Percentiles rank a stretch among this genome's conserved stretches.
phyloP scores from a whole-genome alignment of 2,329 filamentous ascomycete species.

The Sphaerostilbella broomeana region DNA sequence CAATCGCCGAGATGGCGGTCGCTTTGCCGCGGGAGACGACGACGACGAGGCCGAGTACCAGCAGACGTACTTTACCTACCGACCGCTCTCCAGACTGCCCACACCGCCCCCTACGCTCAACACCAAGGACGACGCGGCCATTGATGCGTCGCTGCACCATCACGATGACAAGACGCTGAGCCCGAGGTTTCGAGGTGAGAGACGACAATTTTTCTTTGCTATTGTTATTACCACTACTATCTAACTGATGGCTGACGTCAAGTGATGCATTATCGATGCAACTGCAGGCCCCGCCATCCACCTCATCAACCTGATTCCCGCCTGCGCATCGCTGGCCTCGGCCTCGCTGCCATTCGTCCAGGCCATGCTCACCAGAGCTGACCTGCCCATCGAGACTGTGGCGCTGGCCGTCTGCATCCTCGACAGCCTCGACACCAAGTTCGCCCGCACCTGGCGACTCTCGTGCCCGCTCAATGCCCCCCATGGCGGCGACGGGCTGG shows the following conservation, averaged over 20 bases:
- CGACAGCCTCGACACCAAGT: constrained; percentile 56
- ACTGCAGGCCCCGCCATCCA: constrained; percentile 56
- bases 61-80: constrained; percentile 56
- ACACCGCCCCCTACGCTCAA: constrained; percentile 55
- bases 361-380: constrained; percentile 51
- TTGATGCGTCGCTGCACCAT: too few species aligned
- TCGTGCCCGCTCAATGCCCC: constrained; percentile 47
- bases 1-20: too few species aligned
- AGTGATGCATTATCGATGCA: too few species aligned
- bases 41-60: constrained; percentile 33
- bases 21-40: constrained; percentile 12
- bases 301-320: constrained; percentile 59
- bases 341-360: constrained; percentile 55
- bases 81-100: constrained; percentile 60
- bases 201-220: background rate
- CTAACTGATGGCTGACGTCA: constrained; percentile 3
- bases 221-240: background rate
- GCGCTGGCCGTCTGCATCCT: constrained; percentile 61
- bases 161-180: constrained; percentile 39
- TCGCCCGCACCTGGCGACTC: constrained; percentile 56
- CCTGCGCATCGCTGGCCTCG: constrained; percentile 52
- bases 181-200: constrained; percentile 33
- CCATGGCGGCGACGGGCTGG: constrained; percentile 19
- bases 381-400: constrained; percentile 53
- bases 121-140: too few species aligned